phyloP scores from a whole-genome alignment of 192 early-diverging fungal genomes.

The Paraglomus brasilianum region DNA sequence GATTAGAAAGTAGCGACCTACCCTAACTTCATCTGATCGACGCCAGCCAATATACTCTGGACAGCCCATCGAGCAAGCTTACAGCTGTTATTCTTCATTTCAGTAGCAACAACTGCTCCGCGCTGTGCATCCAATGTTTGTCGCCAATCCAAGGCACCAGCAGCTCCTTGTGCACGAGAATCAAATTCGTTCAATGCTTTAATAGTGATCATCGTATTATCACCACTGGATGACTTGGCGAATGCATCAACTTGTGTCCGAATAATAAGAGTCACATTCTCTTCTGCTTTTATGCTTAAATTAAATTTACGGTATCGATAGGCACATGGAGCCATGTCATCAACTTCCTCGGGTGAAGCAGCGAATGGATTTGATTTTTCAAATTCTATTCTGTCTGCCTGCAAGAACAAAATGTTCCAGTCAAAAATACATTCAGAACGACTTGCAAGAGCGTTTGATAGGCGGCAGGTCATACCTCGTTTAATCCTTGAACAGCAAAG shows the following conservation, averaged over 20 bases:
- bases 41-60: constrained; percentile 86
- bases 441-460: too few species aligned
- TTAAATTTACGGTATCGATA: constrained; percentile 91
- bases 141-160: constrained; percentile 91
- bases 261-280: constrained; percentile 71
- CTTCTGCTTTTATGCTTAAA: constrained; percentile 61
- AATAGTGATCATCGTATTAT: constrained; percentile 61
- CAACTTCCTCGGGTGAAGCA: constrained; percentile 49
- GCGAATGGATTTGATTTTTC: constrained; percentile 78
- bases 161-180: constrained; percentile 75
- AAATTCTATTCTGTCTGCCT: constrained; percentile 45
- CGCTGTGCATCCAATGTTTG: constrained; percentile 91
- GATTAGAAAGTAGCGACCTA: constrained; percentile 34
- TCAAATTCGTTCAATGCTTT: constrained; percentile 94
- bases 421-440: constrained; percentile 21
- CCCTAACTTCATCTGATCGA: constrained; percentile 88
- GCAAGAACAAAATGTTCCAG: constrained; percentile 1
- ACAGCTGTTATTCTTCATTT: constrained; percentile 96
- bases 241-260: constrained; percentile 90
- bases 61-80: constrained; percentile 96
- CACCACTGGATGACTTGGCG: constrained; percentile 50
- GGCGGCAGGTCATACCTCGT: constrained; percentile 25
- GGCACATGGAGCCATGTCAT: constrained; percentile 58
- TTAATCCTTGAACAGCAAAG: constrained; percentile 80
- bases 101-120: constrained; percentile 94